Percentiles rank a stretch among this genome's conserved stretches.
Evolutionary conservation across 2,329 filamentous ascomycete genomes (phyloP).

Genomic region (Beauveria asiatica): DNA sequence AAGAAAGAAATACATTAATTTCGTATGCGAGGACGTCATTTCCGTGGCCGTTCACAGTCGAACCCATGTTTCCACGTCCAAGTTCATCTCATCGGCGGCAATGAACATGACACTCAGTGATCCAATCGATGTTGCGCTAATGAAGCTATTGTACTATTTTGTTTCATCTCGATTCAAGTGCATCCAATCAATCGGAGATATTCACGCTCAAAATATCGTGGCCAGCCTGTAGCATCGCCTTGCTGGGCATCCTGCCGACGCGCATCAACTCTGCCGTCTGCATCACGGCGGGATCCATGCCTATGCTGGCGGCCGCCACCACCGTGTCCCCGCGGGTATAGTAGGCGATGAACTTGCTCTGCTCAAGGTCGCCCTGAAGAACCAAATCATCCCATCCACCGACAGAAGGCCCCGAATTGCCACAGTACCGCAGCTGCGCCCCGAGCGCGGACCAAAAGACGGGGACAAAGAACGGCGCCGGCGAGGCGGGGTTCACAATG

Average conservation of each 20-base stretch:
- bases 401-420: conserved; percentile 51
- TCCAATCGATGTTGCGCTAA: background rate
- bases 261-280: conserved; percentile 83
- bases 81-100: too few species aligned
- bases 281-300: conserved; percentile 75
- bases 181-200: conserved; percentile 20
- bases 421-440: conserved; percentile 85
- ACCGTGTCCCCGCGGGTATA: conserved; percentile 81
- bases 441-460: conserved; percentile 96
- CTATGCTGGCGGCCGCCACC: conserved; percentile 86
- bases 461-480: conserved; percentile 70
- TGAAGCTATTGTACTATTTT: background rate
- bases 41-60: background rate
- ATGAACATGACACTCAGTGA: too few species aligned
- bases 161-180: background rate
- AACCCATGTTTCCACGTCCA: background rate
- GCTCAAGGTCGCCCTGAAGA: conserved; percentile 64
- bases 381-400: conserved; percentile 82
- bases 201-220: conserved; percentile 40
- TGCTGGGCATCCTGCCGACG: conserved; percentile 70
- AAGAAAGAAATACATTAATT: background rate
- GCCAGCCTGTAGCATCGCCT: conserved; percentile 64
- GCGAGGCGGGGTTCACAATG: conserved; percentile 58
- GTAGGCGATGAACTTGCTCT: conserved; percentile 80
- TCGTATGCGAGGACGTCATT: too few species aligned